Conservation (phyloP, 495 filamentous ascomycete genomes). For the Entonaema liquescens region DNA sequence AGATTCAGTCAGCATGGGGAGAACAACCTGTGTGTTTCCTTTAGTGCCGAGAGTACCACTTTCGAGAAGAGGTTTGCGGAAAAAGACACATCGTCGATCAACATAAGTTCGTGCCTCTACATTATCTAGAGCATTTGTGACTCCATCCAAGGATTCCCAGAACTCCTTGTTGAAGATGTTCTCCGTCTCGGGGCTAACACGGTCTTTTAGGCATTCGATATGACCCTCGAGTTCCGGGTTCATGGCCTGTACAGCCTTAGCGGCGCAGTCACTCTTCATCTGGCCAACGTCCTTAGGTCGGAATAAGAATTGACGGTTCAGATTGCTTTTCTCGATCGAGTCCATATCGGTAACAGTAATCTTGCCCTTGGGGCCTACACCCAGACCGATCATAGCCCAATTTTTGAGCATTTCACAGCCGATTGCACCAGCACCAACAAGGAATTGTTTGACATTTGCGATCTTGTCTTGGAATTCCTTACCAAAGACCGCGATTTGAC, state of each 20-base stretch:
- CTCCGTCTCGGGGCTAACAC: conserved; percentile 92
- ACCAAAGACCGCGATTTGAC: conserved; percentile 96
- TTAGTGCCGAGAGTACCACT: conserved; percentile 98
- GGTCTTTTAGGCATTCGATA: conserved; percentile 84
- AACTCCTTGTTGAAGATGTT: conserved; percentile 94
- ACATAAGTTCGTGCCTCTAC: conserved; percentile 98
- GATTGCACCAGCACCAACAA: conserved; percentile 97
- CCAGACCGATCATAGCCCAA: conserved; percentile 98
- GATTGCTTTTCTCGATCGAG: conserved; percentile 97
- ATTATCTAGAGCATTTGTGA: conserved; percentile 98
- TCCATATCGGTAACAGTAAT: conserved; percentile 98
- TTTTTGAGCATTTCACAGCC: conserved; percentile 99
- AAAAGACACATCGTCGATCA: conserved; percentile 97
- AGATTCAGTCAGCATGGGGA: conserved; percentile 91
- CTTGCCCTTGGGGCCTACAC: conserved; percentile 84
- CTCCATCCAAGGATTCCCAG: conserved; percentile 88
- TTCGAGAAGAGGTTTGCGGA: conserved; percentile 95
- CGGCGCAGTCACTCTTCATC: conserved; percentile 96
- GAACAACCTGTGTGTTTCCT: conserved; percentile 95
- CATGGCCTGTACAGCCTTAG: conserved; percentile 88
- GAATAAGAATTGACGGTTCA: conserved; percentile 98
- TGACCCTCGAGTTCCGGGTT: conserved; percentile 90
- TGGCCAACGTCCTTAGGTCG: conserved; percentile 92
- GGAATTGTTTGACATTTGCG: conserved; percentile 85
- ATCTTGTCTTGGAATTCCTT: conserved; percentile 94